Percentiles rank a stretch among this genome's conserved stretches.
Conservation (phyloP, 306 rosid species). For the Styphnolobium japonicum region DNA sequence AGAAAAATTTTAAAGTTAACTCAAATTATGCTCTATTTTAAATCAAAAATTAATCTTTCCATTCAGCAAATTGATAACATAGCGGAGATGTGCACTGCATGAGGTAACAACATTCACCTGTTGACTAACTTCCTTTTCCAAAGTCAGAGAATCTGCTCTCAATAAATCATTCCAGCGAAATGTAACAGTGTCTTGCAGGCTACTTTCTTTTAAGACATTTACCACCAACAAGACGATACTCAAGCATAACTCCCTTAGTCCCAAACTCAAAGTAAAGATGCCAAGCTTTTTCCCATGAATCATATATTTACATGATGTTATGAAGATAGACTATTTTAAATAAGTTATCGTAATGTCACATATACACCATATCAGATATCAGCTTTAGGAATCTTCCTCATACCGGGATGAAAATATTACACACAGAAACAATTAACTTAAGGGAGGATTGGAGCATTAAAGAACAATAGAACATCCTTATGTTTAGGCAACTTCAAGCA, state of each 20-base stretch:
- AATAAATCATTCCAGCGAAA: constrained; percentile 81
- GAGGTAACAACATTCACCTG: constrained; percentile 55
- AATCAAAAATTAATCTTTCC: too few species aligned
- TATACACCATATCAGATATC: not conserved
- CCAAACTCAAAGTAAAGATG: constrained; percentile 90
- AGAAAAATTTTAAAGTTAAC: too few species aligned
- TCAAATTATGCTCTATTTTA: too few species aligned
- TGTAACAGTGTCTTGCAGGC: constrained; percentile 35
- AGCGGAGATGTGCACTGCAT: too few species aligned
- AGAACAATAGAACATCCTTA: not conserved
- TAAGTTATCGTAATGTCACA: not conserved
- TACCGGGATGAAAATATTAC: not conserved
- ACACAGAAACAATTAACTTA: not conserved
- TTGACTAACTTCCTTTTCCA: constrained; percentile 57
- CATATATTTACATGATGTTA: not conserved
- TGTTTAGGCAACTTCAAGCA: not conserved
- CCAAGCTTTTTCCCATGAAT: constrained; percentile 82
- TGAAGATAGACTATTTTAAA: not conserved
- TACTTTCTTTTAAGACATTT: constrained; percentile 62
- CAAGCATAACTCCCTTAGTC: constrained; percentile 66
- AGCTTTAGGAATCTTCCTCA: not conserved
- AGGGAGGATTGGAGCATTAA: not conserved
- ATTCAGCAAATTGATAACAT: too few species aligned
- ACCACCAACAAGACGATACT: constrained; percentile 52
- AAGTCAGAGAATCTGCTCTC: constrained; percentile 64